These are phyloP conservation scores for Sistotremastrum niveocremeum DNA, from an alignment of 768 basidiomycete species.

Conservation along the genomic window DNA sequence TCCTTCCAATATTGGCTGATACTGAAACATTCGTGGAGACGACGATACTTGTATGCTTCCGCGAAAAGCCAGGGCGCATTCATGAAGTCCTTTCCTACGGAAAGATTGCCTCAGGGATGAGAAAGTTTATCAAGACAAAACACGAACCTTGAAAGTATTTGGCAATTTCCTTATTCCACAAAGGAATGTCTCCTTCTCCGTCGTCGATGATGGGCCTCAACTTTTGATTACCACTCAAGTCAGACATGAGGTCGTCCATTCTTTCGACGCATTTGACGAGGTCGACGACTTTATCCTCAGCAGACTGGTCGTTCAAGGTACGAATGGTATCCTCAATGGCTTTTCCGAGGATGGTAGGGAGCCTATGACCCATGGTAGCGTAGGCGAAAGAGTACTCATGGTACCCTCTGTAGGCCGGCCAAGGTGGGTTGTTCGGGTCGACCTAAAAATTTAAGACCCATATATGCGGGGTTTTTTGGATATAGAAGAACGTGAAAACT, in stretches of 20 bases:
- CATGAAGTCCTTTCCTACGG: conserved; percentile 76
- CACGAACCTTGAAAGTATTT: conserved; percentile 77
- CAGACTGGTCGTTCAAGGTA: conserved; percentile 76
- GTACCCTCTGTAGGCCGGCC: conserved; percentile 70
- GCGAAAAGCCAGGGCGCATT: conserved; percentile 95
- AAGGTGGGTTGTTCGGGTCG: conserved; percentile 75
- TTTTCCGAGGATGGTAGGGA: conserved; percentile 91
- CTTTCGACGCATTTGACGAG: conserved; percentile 76
- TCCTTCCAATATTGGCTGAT: conserved; percentile 79
- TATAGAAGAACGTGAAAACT: conserved; percentile 9
- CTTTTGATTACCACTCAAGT: conserved; percentile 73
- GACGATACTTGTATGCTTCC: conserved; percentile 87
- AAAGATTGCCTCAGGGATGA: neutral
- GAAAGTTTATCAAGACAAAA: conserved; percentile 1
- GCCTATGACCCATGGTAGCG: conserved; percentile 91
- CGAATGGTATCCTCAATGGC: conserved; percentile 85
- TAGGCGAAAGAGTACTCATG: conserved; percentile 76
- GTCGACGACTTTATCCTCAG: conserved; percentile 75
- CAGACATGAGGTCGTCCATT: conserved; percentile 81
- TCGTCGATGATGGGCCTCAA: conserved; percentile 84
- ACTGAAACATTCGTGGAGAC: conserved; percentile 88
- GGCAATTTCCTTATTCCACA: conserved; percentile 97
- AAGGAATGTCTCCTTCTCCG: conserved; percentile 77
- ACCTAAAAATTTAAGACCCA: conserved; percentile 27
- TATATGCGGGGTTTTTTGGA: conserved; percentile 1